Conservation (phyloP, 139 green algal genomes). For the Chlorella sp. region DNA sequence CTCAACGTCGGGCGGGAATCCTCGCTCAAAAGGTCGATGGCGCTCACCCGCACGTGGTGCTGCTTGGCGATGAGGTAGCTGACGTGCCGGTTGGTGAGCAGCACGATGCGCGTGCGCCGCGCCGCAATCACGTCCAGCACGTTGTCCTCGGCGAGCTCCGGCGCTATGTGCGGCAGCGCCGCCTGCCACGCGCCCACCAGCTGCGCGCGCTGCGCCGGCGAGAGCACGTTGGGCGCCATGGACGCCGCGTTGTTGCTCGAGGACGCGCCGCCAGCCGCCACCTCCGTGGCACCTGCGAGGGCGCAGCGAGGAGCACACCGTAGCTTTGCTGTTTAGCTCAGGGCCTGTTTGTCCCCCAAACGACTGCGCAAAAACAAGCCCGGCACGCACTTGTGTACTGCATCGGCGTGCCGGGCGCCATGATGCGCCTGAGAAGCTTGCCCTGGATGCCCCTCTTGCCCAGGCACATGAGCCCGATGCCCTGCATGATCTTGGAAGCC, state of each 20-base stretch:
- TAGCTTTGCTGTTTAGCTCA: no score
- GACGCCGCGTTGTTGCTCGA: no score
- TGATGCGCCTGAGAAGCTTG: constrained; percentile 62
- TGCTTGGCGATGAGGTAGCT: constrained; percentile 53
- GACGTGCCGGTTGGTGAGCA: constrained; percentile 68
- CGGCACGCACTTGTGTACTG: no score
- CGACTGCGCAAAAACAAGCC: no score
- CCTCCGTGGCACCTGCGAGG: no score
- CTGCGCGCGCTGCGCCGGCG: constrained; percentile 8
- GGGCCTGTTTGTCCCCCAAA: no score
- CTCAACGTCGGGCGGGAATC: no score
- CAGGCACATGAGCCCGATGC: constrained; percentile 63
- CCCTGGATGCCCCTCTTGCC: constrained; percentile 76
- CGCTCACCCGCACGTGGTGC: neutral
- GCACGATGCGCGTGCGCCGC: constrained; percentile 48
- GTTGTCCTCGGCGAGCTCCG: constrained; percentile 39
- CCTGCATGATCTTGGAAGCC: constrained; percentile 46
- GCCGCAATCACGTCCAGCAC: constrained; percentile 62
- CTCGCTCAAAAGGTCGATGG: no score
- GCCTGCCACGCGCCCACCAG: constrained; percentile 47
- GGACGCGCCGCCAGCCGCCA: no score
- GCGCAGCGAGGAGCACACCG: no score
- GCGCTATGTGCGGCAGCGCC: constrained; percentile 49
- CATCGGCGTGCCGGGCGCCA: constrained; percentile 50
- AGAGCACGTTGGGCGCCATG: neutral